A percentile compares a stretch with the other conserved stretches of the same genome.
Evolutionary conservation across 306 rosid species (phyloP).

Genomic region (Canavalia ensiformis): DNA sequence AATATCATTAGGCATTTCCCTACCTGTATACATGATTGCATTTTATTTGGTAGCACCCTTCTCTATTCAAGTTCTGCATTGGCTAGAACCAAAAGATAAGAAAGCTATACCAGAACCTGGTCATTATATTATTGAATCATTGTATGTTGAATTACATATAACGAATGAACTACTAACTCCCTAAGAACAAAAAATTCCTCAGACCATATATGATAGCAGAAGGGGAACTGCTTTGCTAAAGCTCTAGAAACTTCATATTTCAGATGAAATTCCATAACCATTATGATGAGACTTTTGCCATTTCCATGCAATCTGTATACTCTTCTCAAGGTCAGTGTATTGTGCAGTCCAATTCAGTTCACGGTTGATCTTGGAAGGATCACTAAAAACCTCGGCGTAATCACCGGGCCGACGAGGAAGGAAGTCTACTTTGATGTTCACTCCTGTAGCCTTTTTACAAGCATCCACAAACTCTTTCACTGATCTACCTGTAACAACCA

Average conservation of each 20-base stretch:
- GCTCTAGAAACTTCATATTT: slow-evolving; percentile 52
- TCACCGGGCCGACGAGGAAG: slow-evolving; percentile 97
- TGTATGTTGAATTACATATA: slow-evolving; percentile 64
- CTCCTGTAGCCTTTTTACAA: slow-evolving; percentile 92
- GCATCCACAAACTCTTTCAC: slow-evolving; percentile 96
- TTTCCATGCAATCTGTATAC: slow-evolving; percentile 81
- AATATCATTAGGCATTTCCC: not conserved
- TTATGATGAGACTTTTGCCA: slow-evolving; percentile 87
- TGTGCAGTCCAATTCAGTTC: slow-evolving; percentile 93
- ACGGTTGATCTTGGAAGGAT: slow-evolving; percentile 72
- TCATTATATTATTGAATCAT: slow-evolving; percentile 64
- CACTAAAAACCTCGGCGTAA: slow-evolving; percentile 89
- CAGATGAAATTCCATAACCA: slow-evolving; percentile 70
- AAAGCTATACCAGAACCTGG: slow-evolving; percentile 49
- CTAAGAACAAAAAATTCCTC: slow-evolving; percentile 52
- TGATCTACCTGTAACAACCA: slow-evolving; percentile 73
- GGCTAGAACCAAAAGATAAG: not conserved
- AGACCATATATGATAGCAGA: slow-evolving; percentile 40
- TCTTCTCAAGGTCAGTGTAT: slow-evolving; percentile 77
- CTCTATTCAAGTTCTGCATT: not conserved
- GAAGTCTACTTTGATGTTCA: slow-evolving; percentile 75
- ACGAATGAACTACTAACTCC: slow-evolving; percentile 61
- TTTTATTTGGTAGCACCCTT: not conserved
- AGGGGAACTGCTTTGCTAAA: slow-evolving; percentile 44
- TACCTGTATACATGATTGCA: not conserved